A percentile compares a stretch with the other conserved stretches of the same genome.
phyloP scores from a whole-genome alignment of 306 rosid species.

The Biancaea sappan region DNA sequence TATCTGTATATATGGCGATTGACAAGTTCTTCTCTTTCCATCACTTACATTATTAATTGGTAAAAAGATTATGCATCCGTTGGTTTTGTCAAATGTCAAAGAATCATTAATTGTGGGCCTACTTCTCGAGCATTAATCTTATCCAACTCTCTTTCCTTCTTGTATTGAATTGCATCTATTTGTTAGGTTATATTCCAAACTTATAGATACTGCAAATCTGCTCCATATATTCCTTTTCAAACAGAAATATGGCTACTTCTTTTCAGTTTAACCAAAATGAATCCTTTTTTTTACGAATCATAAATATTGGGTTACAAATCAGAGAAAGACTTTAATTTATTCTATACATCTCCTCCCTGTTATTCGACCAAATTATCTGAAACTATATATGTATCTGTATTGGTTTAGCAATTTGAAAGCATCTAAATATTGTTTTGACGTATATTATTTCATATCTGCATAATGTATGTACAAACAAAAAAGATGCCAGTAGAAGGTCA shows the following conservation, averaged over 20 bases:
- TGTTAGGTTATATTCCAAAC: not conserved
- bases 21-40: not conserved
- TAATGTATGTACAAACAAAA: too few species aligned
- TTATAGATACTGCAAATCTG: not conserved
- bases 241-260: not conserved
- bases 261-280: not conserved
- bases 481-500: too few species aligned
- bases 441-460: too few species aligned
- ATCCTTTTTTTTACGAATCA: too few species aligned
- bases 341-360: not conserved
- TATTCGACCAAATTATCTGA: not conserved
- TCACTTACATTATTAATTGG: too few species aligned
- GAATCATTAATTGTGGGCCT: not conserved
- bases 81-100: not conserved
- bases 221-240: slow-evolving; percentile 6
- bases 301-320: not conserved
- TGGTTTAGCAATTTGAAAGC: too few species aligned
- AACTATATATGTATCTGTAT: too few species aligned
- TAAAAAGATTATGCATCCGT: slow-evolving; percentile 4
- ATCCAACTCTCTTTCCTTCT: not conserved
- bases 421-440: too few species aligned
- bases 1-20: too few species aligned
- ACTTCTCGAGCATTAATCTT: not conserved
- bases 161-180: not conserved
- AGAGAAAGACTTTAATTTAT: not conserved